Evolutionary conservation across 2,329 filamentous ascomycete genomes (phyloP).

Genomic region (Penicillium frequentans): DNA sequence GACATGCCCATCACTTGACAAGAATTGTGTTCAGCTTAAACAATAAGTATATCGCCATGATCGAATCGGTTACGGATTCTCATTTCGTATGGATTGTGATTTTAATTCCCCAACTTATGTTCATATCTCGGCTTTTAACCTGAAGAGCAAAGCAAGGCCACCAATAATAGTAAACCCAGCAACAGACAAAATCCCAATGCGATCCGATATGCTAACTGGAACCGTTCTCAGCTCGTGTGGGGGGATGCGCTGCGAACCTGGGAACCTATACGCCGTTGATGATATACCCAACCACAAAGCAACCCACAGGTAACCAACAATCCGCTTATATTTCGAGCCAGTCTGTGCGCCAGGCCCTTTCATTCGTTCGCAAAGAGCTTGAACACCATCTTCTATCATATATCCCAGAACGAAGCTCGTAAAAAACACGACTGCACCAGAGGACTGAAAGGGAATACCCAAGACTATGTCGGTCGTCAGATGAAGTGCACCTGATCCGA

Average conservation of each 20-base stretch:
- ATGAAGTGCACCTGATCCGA: slow-evolving; percentile 27
- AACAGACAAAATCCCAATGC: neutral
- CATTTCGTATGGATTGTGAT: neutral
- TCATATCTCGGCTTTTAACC: neutral
- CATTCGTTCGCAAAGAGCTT: slow-evolving; percentile 10
- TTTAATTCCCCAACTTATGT: neutral
- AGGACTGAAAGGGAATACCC: slow-evolving; percentile 15
- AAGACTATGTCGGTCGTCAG: slow-evolving; percentile 11
- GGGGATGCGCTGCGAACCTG: neutral
- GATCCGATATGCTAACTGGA: neutral
- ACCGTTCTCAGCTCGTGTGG: neutral
- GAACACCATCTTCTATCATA: slow-evolving; percentile 30
- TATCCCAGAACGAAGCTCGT: slow-evolving; percentile 21
- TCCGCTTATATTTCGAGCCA: neutral
- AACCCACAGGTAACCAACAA: neutral
- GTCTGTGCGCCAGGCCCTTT: neutral
- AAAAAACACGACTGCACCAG: slow-evolving; percentile 27
- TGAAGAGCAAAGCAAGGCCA: neutral
- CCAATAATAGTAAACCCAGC: neutral
- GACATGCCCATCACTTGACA: too few relatives aligned
- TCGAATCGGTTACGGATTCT: accelerated
- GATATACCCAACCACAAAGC: neutral
- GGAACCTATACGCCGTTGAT: neutral
- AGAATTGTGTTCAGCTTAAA: too few relatives aligned
- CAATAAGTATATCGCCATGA: too few relatives aligned